Evolutionary conservation across 805 yeast species (phyloP).

Genomic region (Sungouiozyma ichnusensis): DNA sequence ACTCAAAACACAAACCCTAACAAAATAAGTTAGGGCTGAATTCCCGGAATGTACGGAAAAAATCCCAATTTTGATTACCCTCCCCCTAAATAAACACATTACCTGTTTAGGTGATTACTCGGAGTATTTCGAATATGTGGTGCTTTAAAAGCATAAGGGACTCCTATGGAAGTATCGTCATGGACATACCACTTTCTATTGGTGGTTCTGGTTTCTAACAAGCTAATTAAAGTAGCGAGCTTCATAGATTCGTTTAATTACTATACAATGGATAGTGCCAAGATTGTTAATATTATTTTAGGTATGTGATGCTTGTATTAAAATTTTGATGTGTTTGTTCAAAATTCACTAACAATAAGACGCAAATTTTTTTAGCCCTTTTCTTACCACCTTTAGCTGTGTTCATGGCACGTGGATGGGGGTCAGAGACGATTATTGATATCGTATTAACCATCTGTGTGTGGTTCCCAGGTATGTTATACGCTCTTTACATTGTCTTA

Average conservation of each 20-base stretch:
- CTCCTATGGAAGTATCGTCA: neutral
- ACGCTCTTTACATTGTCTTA: conserved; percentile 55
- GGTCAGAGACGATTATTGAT: conserved; percentile 55
- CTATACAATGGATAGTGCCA: conserved; percentile 26
- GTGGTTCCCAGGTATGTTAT: conserved; percentile 72
- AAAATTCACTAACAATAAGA: conserved; percentile 2
- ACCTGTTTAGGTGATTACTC: too few relatives aligned
- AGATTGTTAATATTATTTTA: conserved; percentile 29
- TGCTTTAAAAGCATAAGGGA: too few relatives aligned
- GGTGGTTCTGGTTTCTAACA: too few relatives aligned
- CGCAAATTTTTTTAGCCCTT: conserved; percentile 33
- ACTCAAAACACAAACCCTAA: too few relatives aligned
- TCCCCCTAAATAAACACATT: too few relatives aligned
- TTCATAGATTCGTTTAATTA: too few relatives aligned
- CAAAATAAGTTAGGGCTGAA: too few relatives aligned
- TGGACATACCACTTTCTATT: neutral
- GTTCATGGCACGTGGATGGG: conserved; percentile 56
- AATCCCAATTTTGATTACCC: too few relatives aligned
- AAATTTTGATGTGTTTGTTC: neutral
- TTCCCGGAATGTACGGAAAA: too few relatives aligned
- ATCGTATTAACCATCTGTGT: conserved; percentile 35
- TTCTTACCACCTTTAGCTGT: conserved; percentile 72
- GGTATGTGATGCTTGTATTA: conserved; percentile 5
- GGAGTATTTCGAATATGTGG: too few relatives aligned
- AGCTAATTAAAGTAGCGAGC: too few relatives aligned